Evolutionary conservation across 345 rosid genomes (phyloP), one percentile per base, ranked within the genome.

Genomic region (Salix caprea): DNA sequence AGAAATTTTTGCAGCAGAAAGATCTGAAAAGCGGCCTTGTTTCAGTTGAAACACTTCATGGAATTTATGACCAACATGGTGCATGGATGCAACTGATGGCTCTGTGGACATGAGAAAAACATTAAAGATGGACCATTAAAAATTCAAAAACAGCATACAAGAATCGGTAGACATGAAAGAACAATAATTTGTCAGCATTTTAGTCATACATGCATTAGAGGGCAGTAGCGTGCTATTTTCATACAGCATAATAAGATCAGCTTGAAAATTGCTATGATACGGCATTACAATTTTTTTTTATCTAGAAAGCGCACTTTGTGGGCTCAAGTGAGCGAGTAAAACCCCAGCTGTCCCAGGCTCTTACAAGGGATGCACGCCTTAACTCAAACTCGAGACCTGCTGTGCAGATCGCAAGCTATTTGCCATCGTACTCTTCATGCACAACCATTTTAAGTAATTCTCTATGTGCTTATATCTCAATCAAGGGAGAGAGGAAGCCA

Each of bases 21-120:
- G 91, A 82, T 96, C 96, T 1, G 88, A 82, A 74, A 91, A 91
- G 32, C 90, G 82, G n/a, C 92, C 99, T 42, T 91, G 98, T 87
- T 89, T 94, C 82, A 94, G 74, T 75, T 90, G 97, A 79, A 94
- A 91, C 74, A 91, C 97, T 77, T 96, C 98, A 24, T 92, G 95
- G 82, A 96, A 90, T 80, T 87, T 94, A 70, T 90, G 94, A 24
- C 97, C 97, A 80, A 74, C 85, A 77, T 83, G 91, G 76, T 88
- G 90, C 84, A 82, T 75, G 72, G 74, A 71, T 58, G 88, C 87
- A 82, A 89, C 85, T 46, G 85, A 80, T 77, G 92, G 75, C 76
- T 91, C 98, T 92, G 80, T 71, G 68, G 46, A 71, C 48, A 48
- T 16, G 21, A 69, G 52, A 58, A 79, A 52, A 79, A 10, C 7